Evolutionary conservation across 306 rosid species (phyloP), one percentile per base, ranked within the genome.

Genomic region (Cajanus cajan): DNA sequence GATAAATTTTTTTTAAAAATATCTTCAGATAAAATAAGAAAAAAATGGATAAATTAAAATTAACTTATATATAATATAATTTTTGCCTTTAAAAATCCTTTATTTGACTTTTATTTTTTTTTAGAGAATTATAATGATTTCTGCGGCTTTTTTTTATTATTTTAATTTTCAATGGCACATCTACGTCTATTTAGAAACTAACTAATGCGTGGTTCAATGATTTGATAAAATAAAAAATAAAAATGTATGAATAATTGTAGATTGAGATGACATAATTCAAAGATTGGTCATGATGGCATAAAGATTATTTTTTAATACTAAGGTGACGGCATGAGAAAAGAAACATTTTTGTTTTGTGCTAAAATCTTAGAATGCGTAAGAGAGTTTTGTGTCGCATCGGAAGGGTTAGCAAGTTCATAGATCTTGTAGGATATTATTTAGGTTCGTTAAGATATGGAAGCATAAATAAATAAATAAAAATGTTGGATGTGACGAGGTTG

Each of bases 371-470:
- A 77, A 1, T 28, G 24, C 12, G 19, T 21, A 57, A 40, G 75
- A 6, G 34, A 45, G 54, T 57, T 39, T 40, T 47, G 59, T 16
- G 55, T 76, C 10, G 34, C 40, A 19, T 16, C 10, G n/a, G n/a
- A n/a, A n/a, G n/a, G n/a, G n/a, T n/a, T n/a, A n/a, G n/a, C n/a
- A n/a, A n/a, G n/a, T n/a, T 16, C 2, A 50, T 45, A 44, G 74
- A 78, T 83, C 22, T 66, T 58, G 9, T 45, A 44, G 67, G 80
- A 83, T 78, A 66, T 73, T 37, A 24, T 36, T 62, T 77, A 47
- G 88, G 76, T 65, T 75, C 19, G 71, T 79, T 75, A 52, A 68
- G 83, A 77, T 80, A 50, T 71, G 85, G 22, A 79, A 57, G 7
- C 10, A 31, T 34, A 76, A 66, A 19, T 70, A 16, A 18, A 31